Base-by-base conservation (phyloP, 2,329 filamentous ascomycete genomes). In the Clonostachys sp. region DNA sequence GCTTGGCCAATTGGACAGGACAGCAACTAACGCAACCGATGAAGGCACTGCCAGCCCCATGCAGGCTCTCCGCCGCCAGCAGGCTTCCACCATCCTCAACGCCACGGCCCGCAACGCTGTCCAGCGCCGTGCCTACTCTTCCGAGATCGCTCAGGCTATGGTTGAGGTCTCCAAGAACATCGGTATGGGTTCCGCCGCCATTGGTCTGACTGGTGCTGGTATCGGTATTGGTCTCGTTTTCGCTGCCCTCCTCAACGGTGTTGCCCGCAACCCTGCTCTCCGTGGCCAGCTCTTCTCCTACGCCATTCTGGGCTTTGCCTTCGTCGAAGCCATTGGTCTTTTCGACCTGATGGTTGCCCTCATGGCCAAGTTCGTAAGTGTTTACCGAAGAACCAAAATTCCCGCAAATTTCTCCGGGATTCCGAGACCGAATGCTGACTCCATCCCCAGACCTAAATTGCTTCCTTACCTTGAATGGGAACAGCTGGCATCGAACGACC, bases 181-280 rank as follows among this genome's bases (percentile, higher is more conserved):
- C 67, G 87, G 87, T 82, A 91, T 91, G 87, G 87, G 87, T 75
- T 79, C 84, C 63, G 89, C 89, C 67, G 89, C 89, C 78, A 91
- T 95, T 69, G 89, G 89, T 87, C 87, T 95, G 67, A 89, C 87
- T 70, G 87, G 87, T 86, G 87, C 88, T 69, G 87, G 89, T 90
- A 89, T 94, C 74, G 89, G 89, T 89, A 95, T 94, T 76, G 89
- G 89, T 81, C 84, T 92, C 70, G 89, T 95, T 70, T 95, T 95
- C 84, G 89, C 87, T 70, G 85, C 88, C 66, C 88, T 95, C 71
- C 81, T 95, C 69, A 85, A 88, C 75, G 84, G 84, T 78, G 89
- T 94, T 72, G 88, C 89, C 80, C 89, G 89, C 80, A 95, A 95
- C 88, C 89, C 89, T 68, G 87, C 87, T 69, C 88, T 95, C 78